These are phyloP conservation scores for Alternaria arbusti DNA, from an alignment of 2,329 filamentous ascomycete genomes.

Conservation along the genomic window DNA sequence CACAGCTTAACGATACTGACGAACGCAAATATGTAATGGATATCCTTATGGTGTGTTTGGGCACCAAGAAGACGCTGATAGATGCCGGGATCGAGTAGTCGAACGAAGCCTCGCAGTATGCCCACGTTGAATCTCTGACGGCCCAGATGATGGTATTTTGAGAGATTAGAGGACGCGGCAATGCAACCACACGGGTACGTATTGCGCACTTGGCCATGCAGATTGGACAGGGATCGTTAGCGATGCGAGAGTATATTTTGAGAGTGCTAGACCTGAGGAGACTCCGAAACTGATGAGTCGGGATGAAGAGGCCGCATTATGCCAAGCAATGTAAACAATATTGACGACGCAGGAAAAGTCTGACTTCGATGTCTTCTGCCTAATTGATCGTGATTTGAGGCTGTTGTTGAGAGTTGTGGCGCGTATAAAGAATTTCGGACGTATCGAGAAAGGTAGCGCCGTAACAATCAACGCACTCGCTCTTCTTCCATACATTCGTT, in stretches of 20 bases:
- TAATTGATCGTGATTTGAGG: constrained; percentile 29
- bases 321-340: constrained; percentile 47
- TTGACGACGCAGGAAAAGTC: constrained; percentile 42
- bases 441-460: constrained; percentile 24
- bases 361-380: constrained; percentile 42
- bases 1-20: constrained; percentile 9
- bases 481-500: constrained; percentile 18
- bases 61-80: constrained; percentile 19
- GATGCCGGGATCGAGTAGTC: constrained; percentile 19
- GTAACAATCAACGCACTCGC: constrained; percentile 21
- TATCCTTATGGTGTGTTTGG: constrained; percentile 13
- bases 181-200: constrained; percentile 32
- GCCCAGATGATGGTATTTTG: constrained; percentile 21
- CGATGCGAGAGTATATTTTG: constrained; percentile 42
- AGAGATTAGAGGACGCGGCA: constrained; percentile 27
- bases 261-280: constrained; percentile 40
- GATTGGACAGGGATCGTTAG: constrained; percentile 45
- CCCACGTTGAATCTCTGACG: constrained; percentile 27
- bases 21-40: constrained; percentile 2
- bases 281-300: constrained; percentile 41
- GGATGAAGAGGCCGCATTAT: constrained; percentile 41
- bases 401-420: constrained; percentile 24
- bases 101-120: constrained; percentile 18
- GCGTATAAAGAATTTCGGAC: constrained; percentile 46
- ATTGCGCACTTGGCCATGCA: constrained; percentile 38